phyloP scores from a whole-genome alignment of 257 asterid genomes.

The Solanum phureja region DNA sequence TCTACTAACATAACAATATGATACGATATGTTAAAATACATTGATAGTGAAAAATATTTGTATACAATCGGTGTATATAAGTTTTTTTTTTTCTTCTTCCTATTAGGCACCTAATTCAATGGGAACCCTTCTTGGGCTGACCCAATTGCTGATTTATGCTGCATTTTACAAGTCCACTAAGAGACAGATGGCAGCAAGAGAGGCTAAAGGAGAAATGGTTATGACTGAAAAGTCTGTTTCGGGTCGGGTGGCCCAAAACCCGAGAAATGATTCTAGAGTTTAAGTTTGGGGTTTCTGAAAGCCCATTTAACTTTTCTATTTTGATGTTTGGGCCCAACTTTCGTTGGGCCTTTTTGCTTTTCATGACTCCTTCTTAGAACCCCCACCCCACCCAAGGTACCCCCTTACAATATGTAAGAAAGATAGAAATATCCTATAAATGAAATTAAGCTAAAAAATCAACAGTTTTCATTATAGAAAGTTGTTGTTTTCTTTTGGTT shows the following conservation, averaged over 20 bases:
- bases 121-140: constrained; percentile 65
- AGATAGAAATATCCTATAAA: neutral
- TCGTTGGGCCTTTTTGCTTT: neutral
- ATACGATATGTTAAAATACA: neutral
- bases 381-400: neutral
- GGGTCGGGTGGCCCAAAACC: neutral
- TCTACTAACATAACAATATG: neutral
- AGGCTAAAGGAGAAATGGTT: constrained; percentile 29
- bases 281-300: neutral
- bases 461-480: neutral
- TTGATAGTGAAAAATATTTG: neutral
- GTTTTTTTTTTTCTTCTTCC: neutral
- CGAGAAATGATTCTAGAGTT: neutral
- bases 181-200: constrained; percentile 41
- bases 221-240: constrained; percentile 19
- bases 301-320: neutral
- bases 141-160: constrained; percentile 66
- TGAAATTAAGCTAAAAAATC: neutral
- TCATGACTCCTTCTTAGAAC: neutral
- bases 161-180: constrained; percentile 56
- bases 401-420: neutral
- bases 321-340: neutral
- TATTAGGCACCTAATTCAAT: constrained; percentile 63
- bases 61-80: neutral
- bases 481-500: neutral